Evolutionary conservation across 257 asterid species (phyloP).

Genomic region (Eustoma russellianum): DNA sequence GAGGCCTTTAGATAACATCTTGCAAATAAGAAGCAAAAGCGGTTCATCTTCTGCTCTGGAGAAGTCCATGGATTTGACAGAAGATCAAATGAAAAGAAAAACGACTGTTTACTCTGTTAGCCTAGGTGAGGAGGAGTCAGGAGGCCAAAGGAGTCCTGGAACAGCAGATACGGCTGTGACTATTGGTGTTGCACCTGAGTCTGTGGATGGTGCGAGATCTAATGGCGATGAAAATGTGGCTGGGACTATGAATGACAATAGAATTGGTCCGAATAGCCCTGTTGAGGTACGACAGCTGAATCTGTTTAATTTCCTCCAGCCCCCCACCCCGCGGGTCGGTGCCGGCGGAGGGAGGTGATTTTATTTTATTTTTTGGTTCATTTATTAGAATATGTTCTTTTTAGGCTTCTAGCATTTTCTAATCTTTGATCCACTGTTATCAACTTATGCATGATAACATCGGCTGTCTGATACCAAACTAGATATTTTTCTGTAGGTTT

Average conservation of each 20-base stretch:
- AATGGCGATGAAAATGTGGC: constrained; percentile 14
- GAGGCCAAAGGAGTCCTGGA: constrained; percentile 29
- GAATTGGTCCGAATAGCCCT: constrained; percentile 56
- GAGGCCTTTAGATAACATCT: constrained; percentile 32
- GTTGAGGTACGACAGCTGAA: constrained; percentile 57
- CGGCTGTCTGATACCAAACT: background rate
- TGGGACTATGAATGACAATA: constrained; percentile 6
- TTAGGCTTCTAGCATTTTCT: background rate
- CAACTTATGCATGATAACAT: too few species aligned
- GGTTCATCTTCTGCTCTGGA: constrained; percentile 28
- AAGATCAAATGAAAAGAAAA: constrained; percentile 24
- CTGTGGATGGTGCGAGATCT: constrained; percentile 25
- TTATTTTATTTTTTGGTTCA: too few species aligned
- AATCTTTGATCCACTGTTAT: background rate
- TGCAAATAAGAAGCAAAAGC: constrained; percentile 11
- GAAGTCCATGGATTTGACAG: constrained; percentile 17
- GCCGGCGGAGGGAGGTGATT: too few species aligned
- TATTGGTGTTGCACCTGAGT: constrained; percentile 28
- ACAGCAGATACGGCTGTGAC: constrained; percentile 27
- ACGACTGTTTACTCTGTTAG: constrained; percentile 23
- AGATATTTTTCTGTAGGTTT: constrained; percentile 45
- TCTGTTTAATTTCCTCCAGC: background rate
- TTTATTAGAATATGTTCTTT: background rate
- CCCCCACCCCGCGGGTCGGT: too few species aligned
- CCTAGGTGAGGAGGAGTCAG: constrained; percentile 27